phyloP scores from a whole-genome alignment of 2,329 filamentous ascomycete species.

The Talaromyces sp. region DNA sequence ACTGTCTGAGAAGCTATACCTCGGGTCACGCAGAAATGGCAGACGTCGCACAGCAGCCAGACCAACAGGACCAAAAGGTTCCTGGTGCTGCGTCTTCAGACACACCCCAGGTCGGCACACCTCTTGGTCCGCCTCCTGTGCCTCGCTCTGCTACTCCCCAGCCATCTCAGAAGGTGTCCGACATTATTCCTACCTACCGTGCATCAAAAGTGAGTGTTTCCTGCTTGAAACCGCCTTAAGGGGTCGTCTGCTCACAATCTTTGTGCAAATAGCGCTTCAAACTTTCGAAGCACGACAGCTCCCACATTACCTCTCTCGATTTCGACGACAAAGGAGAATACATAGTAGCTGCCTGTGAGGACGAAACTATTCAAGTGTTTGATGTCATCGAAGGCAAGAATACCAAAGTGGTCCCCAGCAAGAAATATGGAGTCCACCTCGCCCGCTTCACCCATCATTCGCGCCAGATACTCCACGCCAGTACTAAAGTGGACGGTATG shows the following conservation, averaged over 20 bases:
- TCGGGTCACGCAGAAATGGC: slow-evolving; percentile 13
- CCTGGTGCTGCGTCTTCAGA: slow-evolving; percentile 1
- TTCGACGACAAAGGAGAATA: slow-evolving; percentile 95
- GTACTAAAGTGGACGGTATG: slow-evolving; percentile 83
- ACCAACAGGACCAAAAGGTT: slow-evolving; percentile 8
- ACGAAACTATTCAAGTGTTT: slow-evolving; percentile 93
- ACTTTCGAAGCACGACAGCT: slow-evolving; percentile 29
- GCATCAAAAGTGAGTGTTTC: slow-evolving; percentile 63
- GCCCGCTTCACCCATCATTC: slow-evolving; percentile 91
- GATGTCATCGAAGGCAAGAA: slow-evolving; percentile 86
- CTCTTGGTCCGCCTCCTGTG: neutral
- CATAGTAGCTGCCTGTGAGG: slow-evolving; percentile 82
- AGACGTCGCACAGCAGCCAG: slow-evolving; percentile 11
- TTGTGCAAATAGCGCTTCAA: slow-evolving; percentile 5
- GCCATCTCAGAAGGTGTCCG: slow-evolving; percentile 61
- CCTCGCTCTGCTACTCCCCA: slow-evolving; percentile 12
- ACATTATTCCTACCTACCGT: slow-evolving; percentile 70
- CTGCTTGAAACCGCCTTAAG: neutral
- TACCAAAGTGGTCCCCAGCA: slow-evolving; percentile 83
- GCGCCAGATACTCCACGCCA: slow-evolving; percentile 89
- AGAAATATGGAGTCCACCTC: slow-evolving; percentile 94
- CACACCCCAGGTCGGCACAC: slow-evolving; percentile 9
- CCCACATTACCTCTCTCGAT: slow-evolving; percentile 78
- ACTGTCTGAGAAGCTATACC: neutral
- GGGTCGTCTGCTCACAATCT: slow-evolving; percentile 5